Base-by-base conservation (phyloP, 2,329 filamentous ascomycete species). In the Ophiostoma sp. region DNA sequence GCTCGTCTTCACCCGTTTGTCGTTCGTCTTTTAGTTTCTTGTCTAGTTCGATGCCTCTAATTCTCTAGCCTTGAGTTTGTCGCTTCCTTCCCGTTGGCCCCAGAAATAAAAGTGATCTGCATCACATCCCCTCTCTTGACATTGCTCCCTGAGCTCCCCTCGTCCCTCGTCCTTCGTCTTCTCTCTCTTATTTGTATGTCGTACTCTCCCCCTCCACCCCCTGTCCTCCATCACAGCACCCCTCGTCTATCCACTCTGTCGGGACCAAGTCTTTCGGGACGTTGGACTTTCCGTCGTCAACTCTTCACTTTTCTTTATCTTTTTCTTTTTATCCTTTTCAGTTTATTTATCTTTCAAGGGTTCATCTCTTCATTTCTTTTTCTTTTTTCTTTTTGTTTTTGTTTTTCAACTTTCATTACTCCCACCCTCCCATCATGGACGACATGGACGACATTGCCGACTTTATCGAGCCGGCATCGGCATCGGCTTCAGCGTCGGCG, bases 391-490 rank as follows among this genome's bases (percentile, higher is more conserved):
- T 45, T 3, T 39, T 25, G n/a, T 0, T 25, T 3, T 55, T 42
- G 2, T 57, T 57, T 33, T 17, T 68, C 22, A 3, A 19, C 42
- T 59, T 25, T 22, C 42, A 33, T 19, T 48, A 33, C 12, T 52
- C 50, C 42, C 11, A 19, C 12, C 48, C 28, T 63, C 25, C 11
- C 19, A 1, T 33, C 52, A 72, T 75, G 75, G 70, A 36, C 22
- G 69, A 69, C 22, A 28, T 69, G 25, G 72, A 75, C 69, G 72
- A 74, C 57, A 48, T 48, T 6, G 73, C 75, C 57, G 74, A 75
- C 57, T 73, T 75, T 69, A 75, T 76, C n/a, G 75, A 78, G 50
- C 75, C 75, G 9, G 76, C 74, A 3, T 77, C 76, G 36, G 36
- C 59, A 11, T 45, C 61, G 19, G 61, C 61, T 4, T 28, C 57